These are phyloP conservation scores for Mucor ambiguus DNA, from an alignment of 371 early-diverging fungal species.

Conservation along the genomic window DNA sequence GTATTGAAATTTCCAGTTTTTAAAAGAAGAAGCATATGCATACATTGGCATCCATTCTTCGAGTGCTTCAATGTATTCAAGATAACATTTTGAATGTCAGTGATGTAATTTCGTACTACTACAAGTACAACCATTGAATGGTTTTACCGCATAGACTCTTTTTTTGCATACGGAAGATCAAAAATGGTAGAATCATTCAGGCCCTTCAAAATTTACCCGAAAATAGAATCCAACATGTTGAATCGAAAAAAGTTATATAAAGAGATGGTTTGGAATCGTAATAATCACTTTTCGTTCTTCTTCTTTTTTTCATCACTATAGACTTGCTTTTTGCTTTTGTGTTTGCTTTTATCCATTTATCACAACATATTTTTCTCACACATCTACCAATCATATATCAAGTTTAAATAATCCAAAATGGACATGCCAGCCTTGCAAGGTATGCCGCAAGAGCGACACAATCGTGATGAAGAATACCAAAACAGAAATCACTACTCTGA, in stretches of 20 bases:
- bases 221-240: not conserved
- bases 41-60: not conserved
- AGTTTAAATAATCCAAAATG: constrained; percentile 23
- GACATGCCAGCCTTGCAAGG: constrained; percentile 29
- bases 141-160: constrained; percentile 26
- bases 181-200: constrained; percentile 27
- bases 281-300: not conserved
- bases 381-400: constrained; percentile 5
- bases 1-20: too few species aligned
- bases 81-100: constrained; percentile 14
- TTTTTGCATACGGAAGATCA: not conserved
- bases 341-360: too few species aligned
- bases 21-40: too few species aligned
- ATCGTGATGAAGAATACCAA: constrained; percentile 25
- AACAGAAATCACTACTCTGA: constrained; percentile 18
- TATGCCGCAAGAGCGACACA: constrained; percentile 13
- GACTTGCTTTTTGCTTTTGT: constrained; percentile 1
- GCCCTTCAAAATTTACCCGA: constrained; percentile 22
- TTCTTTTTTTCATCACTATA: not conserved
- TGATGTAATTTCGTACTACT: constrained; percentile 18
- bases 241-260: constrained; percentile 7
- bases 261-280: not conserved
- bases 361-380: not conserved
- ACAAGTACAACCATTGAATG: constrained; percentile 6
- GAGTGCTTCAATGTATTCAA: not conserved